Evolutionary conservation across 2,329 filamentous ascomycete species (phyloP).

Genomic region (Neonectria hederae): DNA sequence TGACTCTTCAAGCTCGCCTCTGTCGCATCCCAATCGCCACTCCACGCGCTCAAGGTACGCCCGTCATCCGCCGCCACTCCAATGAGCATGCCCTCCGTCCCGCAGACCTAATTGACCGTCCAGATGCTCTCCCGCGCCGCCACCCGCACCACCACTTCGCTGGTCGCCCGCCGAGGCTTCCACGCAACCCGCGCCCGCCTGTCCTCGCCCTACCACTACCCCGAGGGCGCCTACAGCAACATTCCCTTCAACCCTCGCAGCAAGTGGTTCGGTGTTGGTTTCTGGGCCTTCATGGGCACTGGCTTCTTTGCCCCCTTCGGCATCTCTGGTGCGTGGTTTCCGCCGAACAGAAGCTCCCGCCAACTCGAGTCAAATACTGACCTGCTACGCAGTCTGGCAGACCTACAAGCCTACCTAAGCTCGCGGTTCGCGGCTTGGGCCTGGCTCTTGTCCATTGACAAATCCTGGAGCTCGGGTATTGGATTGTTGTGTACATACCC

Average conservation of each 20-base stretch:
- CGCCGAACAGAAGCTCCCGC: slow-evolving; percentile 14
- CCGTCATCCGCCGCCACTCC: slow-evolving; percentile 5
- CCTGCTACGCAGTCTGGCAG: slow-evolving; percentile 56
- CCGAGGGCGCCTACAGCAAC: slow-evolving; percentile 94
- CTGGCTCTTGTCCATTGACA: slow-evolving; percentile 28
- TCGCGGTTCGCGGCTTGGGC: slow-evolving; percentile 20
- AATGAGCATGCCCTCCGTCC: slow-evolving; percentile 13
- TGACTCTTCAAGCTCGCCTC: slow-evolving; percentile 39
- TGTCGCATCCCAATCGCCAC: slow-evolving; percentile 38
- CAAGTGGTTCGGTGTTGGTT: slow-evolving; percentile 83
- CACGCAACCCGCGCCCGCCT: slow-evolving; percentile 87
- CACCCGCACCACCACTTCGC: slow-evolving; percentile 70
- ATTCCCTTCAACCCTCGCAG: slow-evolving; percentile 96
- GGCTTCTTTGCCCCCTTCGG: slow-evolving; percentile 71
- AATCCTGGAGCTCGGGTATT: slow-evolving; percentile 36
- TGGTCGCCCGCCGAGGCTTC: slow-evolving; percentile 92
- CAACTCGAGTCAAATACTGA: slow-evolving; percentile 33
- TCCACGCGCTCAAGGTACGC: slow-evolving; percentile 42
- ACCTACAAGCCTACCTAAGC: slow-evolving; percentile 53
- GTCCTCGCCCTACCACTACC: slow-evolving; percentile 96
- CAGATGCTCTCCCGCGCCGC: slow-evolving; percentile 87
- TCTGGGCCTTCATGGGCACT: slow-evolving; percentile 74
- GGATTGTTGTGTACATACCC: slow-evolving; percentile 46
- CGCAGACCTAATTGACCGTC: slow-evolving; percentile 53
- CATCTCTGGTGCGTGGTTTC: slow-evolving; percentile 65